Evolutionary conservation across 768 basidiomycete genomes (phyloP).

Genomic region (Ramaria rubella): DNA sequence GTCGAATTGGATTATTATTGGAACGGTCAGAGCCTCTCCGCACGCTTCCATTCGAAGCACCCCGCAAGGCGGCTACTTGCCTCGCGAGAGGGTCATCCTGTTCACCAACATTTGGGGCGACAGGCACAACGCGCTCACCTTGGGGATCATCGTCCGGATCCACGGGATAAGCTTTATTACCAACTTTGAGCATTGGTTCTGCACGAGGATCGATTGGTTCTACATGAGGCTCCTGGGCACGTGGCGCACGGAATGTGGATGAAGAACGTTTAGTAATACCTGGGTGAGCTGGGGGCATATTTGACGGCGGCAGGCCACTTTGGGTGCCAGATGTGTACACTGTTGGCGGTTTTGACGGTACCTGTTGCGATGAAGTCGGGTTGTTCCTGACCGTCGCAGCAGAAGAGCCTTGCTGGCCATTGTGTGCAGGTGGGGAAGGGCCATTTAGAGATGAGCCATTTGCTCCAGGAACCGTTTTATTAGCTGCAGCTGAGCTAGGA

Average conservation of each 20-base stretch:
- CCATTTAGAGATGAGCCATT: not conserved
- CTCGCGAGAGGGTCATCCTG: constrained; percentile 56
- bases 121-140: constrained; percentile 15
- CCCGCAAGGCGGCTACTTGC: constrained; percentile 52
- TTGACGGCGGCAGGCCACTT: not conserved
- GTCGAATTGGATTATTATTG: not conserved
- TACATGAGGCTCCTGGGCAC: constrained; percentile 32
- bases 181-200: constrained; percentile 66
- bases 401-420: not conserved
- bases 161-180: constrained; percentile 58
- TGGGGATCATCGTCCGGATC: constrained; percentile 65
- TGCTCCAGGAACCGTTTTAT: not conserved
- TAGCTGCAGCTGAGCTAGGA: constrained; percentile 2
- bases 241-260: constrained; percentile 8
- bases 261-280: not conserved
- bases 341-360: not conserved
- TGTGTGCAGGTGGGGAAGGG: not conserved
- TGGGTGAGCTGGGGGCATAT: not conserved
- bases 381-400: not conserved
- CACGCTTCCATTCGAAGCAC: constrained; percentile 36
- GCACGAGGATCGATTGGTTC: constrained; percentile 60
- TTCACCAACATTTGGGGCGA: constrained; percentile 30
- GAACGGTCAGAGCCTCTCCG: constrained; percentile 32
- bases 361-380: not conserved
- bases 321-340: not conserved